phyloP scores from a whole-genome alignment of 176 grass and related monocot genomes.

The Carex kokanica region DNA sequence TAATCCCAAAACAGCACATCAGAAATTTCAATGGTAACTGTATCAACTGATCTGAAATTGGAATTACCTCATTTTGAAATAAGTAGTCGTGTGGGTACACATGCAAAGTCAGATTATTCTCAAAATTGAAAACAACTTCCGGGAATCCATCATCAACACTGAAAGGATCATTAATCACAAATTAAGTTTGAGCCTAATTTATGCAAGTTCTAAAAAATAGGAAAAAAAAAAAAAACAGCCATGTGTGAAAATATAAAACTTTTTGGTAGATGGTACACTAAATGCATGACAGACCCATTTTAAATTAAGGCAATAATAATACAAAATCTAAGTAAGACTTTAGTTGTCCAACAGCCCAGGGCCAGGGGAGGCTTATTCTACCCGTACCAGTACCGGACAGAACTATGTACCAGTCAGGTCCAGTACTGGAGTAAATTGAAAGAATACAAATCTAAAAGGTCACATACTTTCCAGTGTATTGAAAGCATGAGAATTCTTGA shows the following conservation, averaged over 20 bases:
- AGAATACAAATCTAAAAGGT: background rate
- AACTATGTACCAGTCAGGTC: background rate
- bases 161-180: constrained; percentile 23
- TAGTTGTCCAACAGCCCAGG: background rate
- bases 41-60: background rate
- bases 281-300: constrained; percentile 23
- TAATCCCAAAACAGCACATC: background rate
- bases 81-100: constrained; percentile 95
- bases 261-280: constrained; percentile 15
- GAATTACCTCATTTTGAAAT: constrained; percentile 72
- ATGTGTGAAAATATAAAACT: background rate
- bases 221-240: background rate
- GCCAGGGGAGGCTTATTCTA: background rate
- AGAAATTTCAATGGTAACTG: background rate
- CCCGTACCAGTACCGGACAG: background rate
- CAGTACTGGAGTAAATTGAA: constrained; percentile 2
- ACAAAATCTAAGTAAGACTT: background rate
- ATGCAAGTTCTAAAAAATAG: background rate
- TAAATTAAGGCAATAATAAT: background rate
- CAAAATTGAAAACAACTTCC: constrained; percentile 64
- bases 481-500: constrained; percentile 69
- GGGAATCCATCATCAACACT: constrained; percentile 90
- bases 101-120: constrained; percentile 53
- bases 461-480: constrained; percentile 65
- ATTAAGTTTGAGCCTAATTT: constrained; percentile 19